These are phyloP conservation scores for Solanum neorickii DNA, from an alignment of 257 asterid species.

Conservation along the genomic window DNA sequence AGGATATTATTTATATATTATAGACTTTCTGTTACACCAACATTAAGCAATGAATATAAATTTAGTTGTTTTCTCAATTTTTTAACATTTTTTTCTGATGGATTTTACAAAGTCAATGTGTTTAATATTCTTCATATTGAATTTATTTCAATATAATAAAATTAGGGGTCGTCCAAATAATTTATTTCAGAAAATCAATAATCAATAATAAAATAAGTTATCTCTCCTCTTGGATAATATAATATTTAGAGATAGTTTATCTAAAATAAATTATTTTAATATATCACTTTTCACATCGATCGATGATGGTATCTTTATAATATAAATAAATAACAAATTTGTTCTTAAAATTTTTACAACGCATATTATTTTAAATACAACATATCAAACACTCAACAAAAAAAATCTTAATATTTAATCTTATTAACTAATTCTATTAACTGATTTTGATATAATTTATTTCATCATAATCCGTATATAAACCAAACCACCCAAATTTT, in stretches of 20 bases:
- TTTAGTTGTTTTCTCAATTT: background rate
- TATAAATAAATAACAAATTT: no score
- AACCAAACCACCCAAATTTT: background rate
- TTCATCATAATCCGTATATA: no score
- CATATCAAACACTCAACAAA: no score
- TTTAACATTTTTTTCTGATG: background rate
- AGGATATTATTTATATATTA: background rate
- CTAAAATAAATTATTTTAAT: no score
- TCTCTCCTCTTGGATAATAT: rapidly evolving
- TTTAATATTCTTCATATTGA: background rate
- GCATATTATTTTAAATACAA: no score
- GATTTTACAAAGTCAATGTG: background rate
- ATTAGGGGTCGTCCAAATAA: background rate
- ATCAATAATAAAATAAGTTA: background rate
- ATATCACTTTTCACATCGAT: background rate
- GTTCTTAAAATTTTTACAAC: no score
- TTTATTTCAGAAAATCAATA: no score
- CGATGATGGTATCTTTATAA: no score
- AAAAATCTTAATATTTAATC: no score
- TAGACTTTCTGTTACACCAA: background rate
- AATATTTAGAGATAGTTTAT: no score
- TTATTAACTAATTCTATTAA: no score
- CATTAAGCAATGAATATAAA: background rate
- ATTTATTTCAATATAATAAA: background rate
- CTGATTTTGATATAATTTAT: no score